Evolutionary conservation across 2,329 filamentous ascomycete genomes (phyloP), one percentile per base, ranked within the genome.

Genomic region (Mycosphaerella sp.): DNA sequence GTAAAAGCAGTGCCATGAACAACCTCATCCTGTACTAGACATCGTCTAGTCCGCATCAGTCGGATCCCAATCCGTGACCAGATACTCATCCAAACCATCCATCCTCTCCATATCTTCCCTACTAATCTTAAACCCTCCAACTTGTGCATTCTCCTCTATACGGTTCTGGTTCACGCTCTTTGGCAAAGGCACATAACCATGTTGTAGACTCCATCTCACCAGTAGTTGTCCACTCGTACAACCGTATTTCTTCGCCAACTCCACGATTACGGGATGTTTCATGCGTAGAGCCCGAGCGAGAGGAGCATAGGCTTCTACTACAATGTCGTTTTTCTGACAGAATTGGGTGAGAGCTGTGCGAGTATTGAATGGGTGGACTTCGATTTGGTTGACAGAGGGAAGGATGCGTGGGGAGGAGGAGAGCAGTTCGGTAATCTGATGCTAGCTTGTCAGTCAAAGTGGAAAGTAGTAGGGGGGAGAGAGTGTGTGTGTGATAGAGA

Each of bases 301-400:
- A 5, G 88, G 88, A 6, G 86, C 86, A 59, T 93, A 94, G 0
- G 88, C 87, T 69, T 93, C 82, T 1, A 93, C 76, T 0, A 84
- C 71, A 51, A 93, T 89, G 34, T 74, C 71, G 57, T 90, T 73
- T 54, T 79, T 71, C 50, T 79, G 75, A 63, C 87, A 87, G 59
- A 80, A 82, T 10, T 77, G 74, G 0, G 81, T 78, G 56, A 93
- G 89, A 34, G 77, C 75, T 0, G 73, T 75, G 46, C 84, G 80
- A 1, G 85, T 89, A 66, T 90, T 88, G 77, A 91, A 93, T 0
- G 86, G 87, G 55, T 91, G 86, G 1, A 90, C 78, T 66, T 91
- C 85, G 61, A 90, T 84, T 70, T 93, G 87, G 62, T 91, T 91
- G 44, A 91, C 80, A 1, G 81, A 79, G 0, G 87, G 87, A 8